Evolutionary conservation across 2,329 filamentous ascomycete genomes (phyloP).

Genomic region (Nigrospora oryzae): DNA sequence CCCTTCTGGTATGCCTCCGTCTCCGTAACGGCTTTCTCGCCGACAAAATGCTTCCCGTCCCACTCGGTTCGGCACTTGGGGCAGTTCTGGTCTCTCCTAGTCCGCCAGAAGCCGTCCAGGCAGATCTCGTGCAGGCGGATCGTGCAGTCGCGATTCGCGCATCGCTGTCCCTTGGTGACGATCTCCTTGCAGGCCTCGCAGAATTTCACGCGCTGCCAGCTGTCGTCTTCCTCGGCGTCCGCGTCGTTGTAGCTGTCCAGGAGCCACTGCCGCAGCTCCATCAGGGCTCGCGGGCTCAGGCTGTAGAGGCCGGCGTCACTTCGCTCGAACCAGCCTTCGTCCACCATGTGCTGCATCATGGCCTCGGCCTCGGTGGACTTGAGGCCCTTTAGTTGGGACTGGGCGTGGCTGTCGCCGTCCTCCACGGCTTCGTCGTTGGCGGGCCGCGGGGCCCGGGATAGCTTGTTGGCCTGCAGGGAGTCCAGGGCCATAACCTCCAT

Average conservation of each 20-base stretch:
- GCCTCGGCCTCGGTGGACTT: slow-evolving; percentile 71
- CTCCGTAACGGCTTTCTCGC: slow-evolving; percentile 47
- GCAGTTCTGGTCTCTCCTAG: slow-evolving; percentile 53
- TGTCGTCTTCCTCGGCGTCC: slow-evolving; percentile 44
- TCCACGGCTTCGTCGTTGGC: slow-evolving; percentile 13
- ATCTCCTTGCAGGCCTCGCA: slow-evolving; percentile 87
- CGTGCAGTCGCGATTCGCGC: slow-evolving; percentile 57
- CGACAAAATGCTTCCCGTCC: slow-evolving; percentile 40
- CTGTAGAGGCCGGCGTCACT: slow-evolving; percentile 65
- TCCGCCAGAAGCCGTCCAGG: slow-evolving; percentile 63
- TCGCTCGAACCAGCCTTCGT: slow-evolving; percentile 78
- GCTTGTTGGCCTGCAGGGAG: slow-evolving; percentile 67
- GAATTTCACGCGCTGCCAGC: slow-evolving; percentile 70
- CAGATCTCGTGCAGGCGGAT: slow-evolving; percentile 73
- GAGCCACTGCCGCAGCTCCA: slow-evolving; percentile 81
- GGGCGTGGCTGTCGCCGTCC: slow-evolving; percentile 21
- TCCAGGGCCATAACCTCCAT: slow-evolving; percentile 79
- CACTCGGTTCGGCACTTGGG: slow-evolving; percentile 49
- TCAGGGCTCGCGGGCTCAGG: slow-evolving; percentile 66
- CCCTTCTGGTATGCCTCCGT: slow-evolving; percentile 40
- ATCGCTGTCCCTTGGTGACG: slow-evolving; percentile 76
- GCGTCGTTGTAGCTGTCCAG: slow-evolving; percentile 83
- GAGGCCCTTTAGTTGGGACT: slow-evolving; percentile 42
- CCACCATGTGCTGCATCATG: slow-evolving; percentile 60
- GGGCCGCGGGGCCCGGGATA: slow-evolving; percentile 42